A percentile compares a stretch with the other conserved stretches of the same genome.
Conservation (phyloP, 352 stramenopile genomes). For the Pythium biforme region DNA sequence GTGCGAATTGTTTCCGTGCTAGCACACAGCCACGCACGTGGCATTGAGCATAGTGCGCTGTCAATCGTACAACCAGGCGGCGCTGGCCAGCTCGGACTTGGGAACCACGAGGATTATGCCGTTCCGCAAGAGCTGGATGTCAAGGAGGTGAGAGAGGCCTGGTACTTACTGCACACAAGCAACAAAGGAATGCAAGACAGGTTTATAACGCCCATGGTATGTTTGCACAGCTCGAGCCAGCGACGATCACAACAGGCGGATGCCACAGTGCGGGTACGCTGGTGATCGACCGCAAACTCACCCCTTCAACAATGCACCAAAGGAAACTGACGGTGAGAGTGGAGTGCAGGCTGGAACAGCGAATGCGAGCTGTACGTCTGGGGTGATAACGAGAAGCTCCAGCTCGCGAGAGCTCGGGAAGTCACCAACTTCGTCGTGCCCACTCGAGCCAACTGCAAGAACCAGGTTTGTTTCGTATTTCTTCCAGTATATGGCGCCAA, state of each 20-base stretch:
- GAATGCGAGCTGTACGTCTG: constrained; percentile 57
- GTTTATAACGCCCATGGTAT: not conserved
- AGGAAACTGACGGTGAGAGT: not conserved
- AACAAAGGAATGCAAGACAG: not conserved
- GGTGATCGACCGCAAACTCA: too few relatives aligned
- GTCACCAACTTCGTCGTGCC: constrained; percentile 2
- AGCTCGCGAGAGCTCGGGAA: constrained; percentile 27
- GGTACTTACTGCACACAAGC: not conserved
- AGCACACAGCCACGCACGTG: not conserved
- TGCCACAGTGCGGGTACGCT: constrained; percentile 66
- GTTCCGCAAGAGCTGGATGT: constrained; percentile 35
- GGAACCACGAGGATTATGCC: constrained; percentile 49
- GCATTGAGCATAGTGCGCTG: not conserved
- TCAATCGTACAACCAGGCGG: constrained; percentile 26
- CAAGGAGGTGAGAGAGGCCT: not conserved
- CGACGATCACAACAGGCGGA: constrained; percentile 52
- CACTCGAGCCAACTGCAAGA: not conserved
- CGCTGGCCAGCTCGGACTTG: constrained; percentile 62
- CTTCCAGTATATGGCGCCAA: too few relatives aligned
- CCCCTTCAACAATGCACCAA: too few relatives aligned
- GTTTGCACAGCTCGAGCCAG: constrained; percentile 21
- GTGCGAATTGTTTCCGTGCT: constrained; percentile 21
- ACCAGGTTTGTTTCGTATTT: not conserved
- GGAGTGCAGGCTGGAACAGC: not conserved
- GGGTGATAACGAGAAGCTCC: constrained; percentile 60